Conservation (phyloP, 345 rosid species). For the Dipteronia dyeriana region DNA sequence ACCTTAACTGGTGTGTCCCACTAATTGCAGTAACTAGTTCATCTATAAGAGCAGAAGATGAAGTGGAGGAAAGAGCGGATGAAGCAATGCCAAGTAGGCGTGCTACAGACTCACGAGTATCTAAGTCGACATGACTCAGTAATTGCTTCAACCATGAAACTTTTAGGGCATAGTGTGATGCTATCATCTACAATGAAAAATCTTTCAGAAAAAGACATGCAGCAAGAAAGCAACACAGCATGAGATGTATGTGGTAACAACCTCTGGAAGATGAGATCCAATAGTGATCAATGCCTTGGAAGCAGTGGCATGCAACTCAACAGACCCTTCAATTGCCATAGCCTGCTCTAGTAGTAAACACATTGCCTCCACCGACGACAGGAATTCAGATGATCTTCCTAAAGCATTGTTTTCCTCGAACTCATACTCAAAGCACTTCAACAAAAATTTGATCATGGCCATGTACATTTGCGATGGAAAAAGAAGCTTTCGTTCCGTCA, state of each 20-base stretch:
- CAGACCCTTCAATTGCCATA: slow-evolving; percentile 78
- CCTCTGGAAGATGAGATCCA: slow-evolving; percentile 85
- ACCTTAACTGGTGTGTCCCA: slow-evolving; percentile 65
- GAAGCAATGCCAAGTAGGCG: slow-evolving; percentile 93
- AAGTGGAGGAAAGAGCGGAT: slow-evolving; percentile 61
- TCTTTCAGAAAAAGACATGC: slow-evolving; percentile 15
- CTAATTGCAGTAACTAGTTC: slow-evolving; percentile 61
- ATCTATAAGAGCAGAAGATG: slow-evolving; percentile 53
- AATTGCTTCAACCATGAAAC: slow-evolving; percentile 83
- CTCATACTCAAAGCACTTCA: slow-evolving; percentile 83
- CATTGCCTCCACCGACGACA: slow-evolving; percentile 62
- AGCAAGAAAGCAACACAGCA: slow-evolving; percentile 16
- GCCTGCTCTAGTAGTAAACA: slow-evolving; percentile 86
- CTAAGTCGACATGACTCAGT: slow-evolving; percentile 70
- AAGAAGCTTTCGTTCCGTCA: slow-evolving; percentile 71
- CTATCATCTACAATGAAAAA: slow-evolving; percentile 52
- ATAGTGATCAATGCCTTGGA: slow-evolving; percentile 72
- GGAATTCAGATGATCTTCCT: slow-evolving; percentile 58
- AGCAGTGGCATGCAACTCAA: slow-evolving; percentile 83
- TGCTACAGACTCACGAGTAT: slow-evolving; percentile 88
- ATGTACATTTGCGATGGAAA: slow-evolving; percentile 75
- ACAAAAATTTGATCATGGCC: slow-evolving; percentile 74
- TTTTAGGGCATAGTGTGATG: slow-evolving; percentile 61
- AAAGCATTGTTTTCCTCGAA: slow-evolving; percentile 52
- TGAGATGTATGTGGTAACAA: slow-evolving; percentile 26